Base-by-base conservation (phyloP, 768 basidiomycete species). In the Suillus spraguei region DNA sequence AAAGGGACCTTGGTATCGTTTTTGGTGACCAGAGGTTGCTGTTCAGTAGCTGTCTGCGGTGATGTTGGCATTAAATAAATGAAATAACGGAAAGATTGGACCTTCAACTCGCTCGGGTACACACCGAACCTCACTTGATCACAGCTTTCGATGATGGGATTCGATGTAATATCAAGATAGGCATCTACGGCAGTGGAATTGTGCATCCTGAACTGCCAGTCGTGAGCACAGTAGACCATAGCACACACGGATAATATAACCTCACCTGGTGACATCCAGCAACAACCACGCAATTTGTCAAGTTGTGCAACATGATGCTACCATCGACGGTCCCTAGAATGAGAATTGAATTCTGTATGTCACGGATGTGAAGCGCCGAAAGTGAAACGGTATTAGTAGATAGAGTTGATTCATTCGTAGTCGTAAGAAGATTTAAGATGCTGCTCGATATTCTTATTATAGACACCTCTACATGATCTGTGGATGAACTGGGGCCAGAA, bases 131-230 rank as follows among this genome's bases (percentile, higher is more conserved):
- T 78, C 53, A 95, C 84, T 0, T 68, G 67, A 0, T 77, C 77
- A 68, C 87, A 94, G 65, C 89, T 80, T 70, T 97, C 95, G 50
- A 96, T 93, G 73, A 94, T 81, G 1, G 94, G 94, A 52, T 87
- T 86, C 4, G 92, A 93, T 5, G 77, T 70, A 13, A 87, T 85
- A 6, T 83, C 78, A 3, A 96, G 81, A 68, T 90, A 88, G 3
- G 94, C 83, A 58, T 87, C 85, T 0, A 89, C 84, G 10, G 78
- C 64, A 0, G 71, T 79, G 1, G 94, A 94, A 22, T 83, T 81
- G 72, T 96, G 95, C 85, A 97, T 94, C 50, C 95, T 88, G 71
- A 95, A 94, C 95, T 97, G 71, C 17, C 58, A 22, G 47, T 17
- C 56, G 32, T 36, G 24, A 32, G 61, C 35, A 13, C 44, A 46